These are phyloP conservation scores for Nakazawaea wickerhamii DNA, from an alignment of 805 yeast species.

Conservation along the genomic window DNA sequence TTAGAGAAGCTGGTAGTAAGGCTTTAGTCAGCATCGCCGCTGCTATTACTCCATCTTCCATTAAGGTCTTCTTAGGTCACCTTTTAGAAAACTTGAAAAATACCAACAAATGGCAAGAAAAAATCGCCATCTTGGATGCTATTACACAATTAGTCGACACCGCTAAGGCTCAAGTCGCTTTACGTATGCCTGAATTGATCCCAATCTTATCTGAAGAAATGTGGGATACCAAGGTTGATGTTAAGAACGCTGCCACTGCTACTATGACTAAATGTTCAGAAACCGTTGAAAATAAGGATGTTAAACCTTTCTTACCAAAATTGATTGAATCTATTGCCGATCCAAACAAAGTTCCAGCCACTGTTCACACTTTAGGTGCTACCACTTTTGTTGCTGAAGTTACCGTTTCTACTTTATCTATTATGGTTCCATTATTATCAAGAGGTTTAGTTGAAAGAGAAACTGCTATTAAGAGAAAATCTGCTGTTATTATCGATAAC, in stretches of 20 bases:
- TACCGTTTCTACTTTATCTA: constrained; percentile 98
- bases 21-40: constrained; percentile 75
- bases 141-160: constrained; percentile 84
- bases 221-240: constrained; percentile 99
- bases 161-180: constrained; percentile 93
- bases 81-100: constrained; percentile 60
- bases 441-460: constrained; percentile 99
- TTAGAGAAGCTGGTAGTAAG: constrained; percentile 65
- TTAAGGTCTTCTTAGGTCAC: constrained; percentile 85
- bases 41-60: constrained; percentile 87
- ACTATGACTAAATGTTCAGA: constrained; percentile 96
- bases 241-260: constrained; percentile 91
- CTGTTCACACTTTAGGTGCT: constrained; percentile 98
- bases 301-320: constrained; percentile 97
- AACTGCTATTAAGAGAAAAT: constrained; percentile 98
- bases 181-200: constrained; percentile 99
- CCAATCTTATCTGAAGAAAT: constrained; percentile 98
- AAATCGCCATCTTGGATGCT: constrained; percentile 83
- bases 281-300: constrained; percentile 99
- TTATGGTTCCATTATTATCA: constrained; percentile 97
- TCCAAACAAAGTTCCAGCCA: constrained; percentile 97
- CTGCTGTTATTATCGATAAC: constrained; percentile 99
- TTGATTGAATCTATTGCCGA: constrained; percentile 94
- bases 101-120: constrained; percentile 97
- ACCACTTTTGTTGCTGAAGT: constrained; percentile 99